Evolutionary conservation across 768 basidiomycete genomes (phyloP), one percentile per base, ranked within the genome.

Genomic region (Trametes cubensis): DNA sequence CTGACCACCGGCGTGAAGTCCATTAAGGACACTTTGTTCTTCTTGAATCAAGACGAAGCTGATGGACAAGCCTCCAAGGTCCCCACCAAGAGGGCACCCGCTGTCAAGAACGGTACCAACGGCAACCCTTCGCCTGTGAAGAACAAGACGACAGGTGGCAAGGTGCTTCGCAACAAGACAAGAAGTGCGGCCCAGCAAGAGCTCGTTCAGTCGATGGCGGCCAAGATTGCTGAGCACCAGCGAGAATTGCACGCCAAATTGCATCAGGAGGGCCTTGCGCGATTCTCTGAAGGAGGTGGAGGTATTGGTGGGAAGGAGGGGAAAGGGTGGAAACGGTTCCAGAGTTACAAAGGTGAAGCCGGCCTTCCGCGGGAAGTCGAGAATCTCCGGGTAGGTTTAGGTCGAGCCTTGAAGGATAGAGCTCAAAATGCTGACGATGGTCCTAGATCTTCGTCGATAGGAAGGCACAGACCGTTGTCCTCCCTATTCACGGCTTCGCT

Each of bases 271-370:
- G 97, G 96, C 17, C 70, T 98, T 42, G 83, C 88, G 61, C 89
- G 85, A 70, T 97, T 86, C 72, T 90, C 92, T 0, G 92, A 92
- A 69, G 90, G 88, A 58, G 92, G 88, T 7, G 87, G 83, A 38
- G 91, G 85, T 0, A 78, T 79, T 21, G 83, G 83, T 44, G 89
- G 88, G 15, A 94, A 92, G 67, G 89, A 95, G 70, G 93, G 92
- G 40, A 98, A 98, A 73, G 85, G 87, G 15, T 95, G 95, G 90
- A 96, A 95, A 73, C 85, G 88, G 63, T 98, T 96, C 79, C 94
- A 94, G 77, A 96, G 94, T 68, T 99, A 98, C 76, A 94, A 94
- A 75, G 90, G 95, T 38, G 96, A 99, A 71, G 92, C 83, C 15
- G 95, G 89, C 52, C 74, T 98, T 38, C 97, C 96, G 2, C 79